phyloP scores from a whole-genome alignment of 345 rosid species.

The Linum tenue region DNA sequence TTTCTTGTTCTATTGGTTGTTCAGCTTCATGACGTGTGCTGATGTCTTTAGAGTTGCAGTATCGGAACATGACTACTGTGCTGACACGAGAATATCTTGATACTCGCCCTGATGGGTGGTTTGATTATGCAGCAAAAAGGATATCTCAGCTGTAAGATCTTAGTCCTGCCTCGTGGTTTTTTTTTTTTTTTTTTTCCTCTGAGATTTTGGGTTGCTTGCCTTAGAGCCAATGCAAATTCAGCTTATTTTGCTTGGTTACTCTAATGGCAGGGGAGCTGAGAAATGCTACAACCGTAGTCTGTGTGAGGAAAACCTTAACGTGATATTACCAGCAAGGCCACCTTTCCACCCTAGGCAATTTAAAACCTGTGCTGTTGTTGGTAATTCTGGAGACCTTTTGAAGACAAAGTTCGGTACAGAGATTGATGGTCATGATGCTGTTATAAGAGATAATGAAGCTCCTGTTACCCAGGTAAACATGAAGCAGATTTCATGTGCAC shows the following conservation, averaged over 20 bases:
- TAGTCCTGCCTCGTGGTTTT: background rate
- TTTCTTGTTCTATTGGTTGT: background rate
- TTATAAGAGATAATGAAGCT: slow-evolving; percentile 90
- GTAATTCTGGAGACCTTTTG: slow-evolving; percentile 88
- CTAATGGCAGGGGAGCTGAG: slow-evolving; percentile 58
- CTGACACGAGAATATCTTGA: slow-evolving; percentile 93
- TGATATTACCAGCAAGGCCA: slow-evolving; percentile 76
- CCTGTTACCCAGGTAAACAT: slow-evolving; percentile 70
- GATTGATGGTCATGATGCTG: slow-evolving; percentile 92
- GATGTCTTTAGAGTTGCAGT: slow-evolving; percentile 43
- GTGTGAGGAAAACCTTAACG: slow-evolving; percentile 82
- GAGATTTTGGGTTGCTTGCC: slow-evolving; percentile 1
- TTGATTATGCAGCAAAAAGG: slow-evolving; percentile 85
- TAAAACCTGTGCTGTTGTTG: slow-evolving; percentile 80
- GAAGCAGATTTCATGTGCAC: background rate
- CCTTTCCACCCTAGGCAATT: slow-evolving; percentile 84
- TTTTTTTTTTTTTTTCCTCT: background rate
- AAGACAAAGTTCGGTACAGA: slow-evolving; percentile 80
- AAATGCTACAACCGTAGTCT: slow-evolving; percentile 73
- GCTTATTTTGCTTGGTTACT: slow-evolving; percentile 8
- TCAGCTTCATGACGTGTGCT: slow-evolving; percentile 13
- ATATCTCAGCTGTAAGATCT: slow-evolving; percentile 76
- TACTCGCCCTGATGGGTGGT: slow-evolving; percentile 88
- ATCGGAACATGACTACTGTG: slow-evolving; percentile 93
- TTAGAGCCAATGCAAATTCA: background rate